Conservation (phyloP, 202 grass and related monocot species). For the Eragrostis tef region DNA sequence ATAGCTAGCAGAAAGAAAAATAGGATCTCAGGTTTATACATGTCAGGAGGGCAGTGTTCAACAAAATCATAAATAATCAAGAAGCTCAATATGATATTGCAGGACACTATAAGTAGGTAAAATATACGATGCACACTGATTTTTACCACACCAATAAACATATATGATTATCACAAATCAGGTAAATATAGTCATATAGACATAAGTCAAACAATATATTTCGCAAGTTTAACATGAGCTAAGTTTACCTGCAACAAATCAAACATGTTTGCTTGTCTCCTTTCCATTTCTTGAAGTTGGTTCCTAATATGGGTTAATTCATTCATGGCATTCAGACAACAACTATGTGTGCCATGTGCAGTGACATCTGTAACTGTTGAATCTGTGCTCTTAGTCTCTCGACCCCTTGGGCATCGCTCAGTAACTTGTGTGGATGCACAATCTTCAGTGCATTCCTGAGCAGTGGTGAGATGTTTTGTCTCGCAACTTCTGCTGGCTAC, state of each 20-base stretch:
- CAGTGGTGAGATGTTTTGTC: constrained; percentile 68
- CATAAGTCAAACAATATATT: constrained; percentile 9
- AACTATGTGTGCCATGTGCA: constrained; percentile 63
- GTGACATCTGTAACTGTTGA: constrained; percentile 71
- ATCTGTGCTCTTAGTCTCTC: constrained; percentile 62
- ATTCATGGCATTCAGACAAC: constrained; percentile 71
- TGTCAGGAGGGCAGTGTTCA: not conserved
- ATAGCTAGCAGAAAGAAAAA: constrained; percentile 23
- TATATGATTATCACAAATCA: constrained; percentile 7
- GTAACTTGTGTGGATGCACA: constrained; percentile 46
- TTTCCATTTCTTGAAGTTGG: constrained; percentile 89
- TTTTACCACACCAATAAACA: constrained; percentile 14
- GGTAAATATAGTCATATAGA: constrained; percentile 8
- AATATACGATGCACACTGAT: not conserved
- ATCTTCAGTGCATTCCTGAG: constrained; percentile 53
- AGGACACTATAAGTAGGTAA: constrained; percentile 23
- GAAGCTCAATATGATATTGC: not conserved
- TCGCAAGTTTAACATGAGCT: constrained; percentile 8
- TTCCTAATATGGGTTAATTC: constrained; percentile 80
- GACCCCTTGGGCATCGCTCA: constrained; percentile 45
- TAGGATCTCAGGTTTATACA: not conserved
- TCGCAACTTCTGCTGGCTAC: constrained; percentile 78
- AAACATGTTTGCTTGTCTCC: constrained; percentile 73
- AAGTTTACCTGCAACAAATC: constrained; percentile 75
- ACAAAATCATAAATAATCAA: constrained; percentile 19